Conservation (phyloP, 225 moss, liverwort and hornwort genomes). For the Sphagnum tenellum region DNA sequence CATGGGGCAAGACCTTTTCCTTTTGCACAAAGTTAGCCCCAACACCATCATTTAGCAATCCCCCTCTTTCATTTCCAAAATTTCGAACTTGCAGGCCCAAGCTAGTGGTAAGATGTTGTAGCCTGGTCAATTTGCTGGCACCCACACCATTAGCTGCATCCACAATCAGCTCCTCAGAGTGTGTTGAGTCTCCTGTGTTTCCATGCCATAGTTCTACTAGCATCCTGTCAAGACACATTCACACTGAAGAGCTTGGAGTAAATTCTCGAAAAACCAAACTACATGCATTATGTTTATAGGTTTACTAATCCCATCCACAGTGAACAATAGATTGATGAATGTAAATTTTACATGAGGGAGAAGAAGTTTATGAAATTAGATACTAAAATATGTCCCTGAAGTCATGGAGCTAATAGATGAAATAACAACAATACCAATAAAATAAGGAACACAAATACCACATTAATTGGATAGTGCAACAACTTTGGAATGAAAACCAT, state of each 20-base stretch:
- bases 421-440: neutral
- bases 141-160: too few relatives aligned
- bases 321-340: too few relatives aligned
- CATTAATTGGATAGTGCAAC: too few relatives aligned
- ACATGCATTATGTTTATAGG: too few relatives aligned
- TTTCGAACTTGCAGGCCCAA: slow-evolving; percentile 66
- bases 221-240: slow-evolving; percentile 58
- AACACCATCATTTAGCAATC: slow-evolving; percentile 47
- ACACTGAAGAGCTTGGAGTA: slow-evolving; percentile 23
- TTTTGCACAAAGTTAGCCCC: slow-evolving; percentile 98
- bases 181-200: slow-evolving; percentile 13
- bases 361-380: too few relatives aligned
- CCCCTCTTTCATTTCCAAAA: slow-evolving; percentile 54
- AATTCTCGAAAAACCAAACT: too few relatives aligned
- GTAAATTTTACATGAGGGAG: too few relatives aligned
- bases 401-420: neutral
- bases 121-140: slow-evolving; percentile 46
- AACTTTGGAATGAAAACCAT: too few relatives aligned
- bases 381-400: too few relatives aligned
- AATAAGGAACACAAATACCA: neutral
- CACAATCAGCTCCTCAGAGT: slow-evolving; percentile 41
- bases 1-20: slow-evolving; percentile 59
- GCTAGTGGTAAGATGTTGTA: slow-evolving; percentile 36
- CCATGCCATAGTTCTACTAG: slow-evolving; percentile 60
- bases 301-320: too few relatives aligned